Conservation (phyloP, 331 rosid species). For the Rosa hybrid region DNA sequence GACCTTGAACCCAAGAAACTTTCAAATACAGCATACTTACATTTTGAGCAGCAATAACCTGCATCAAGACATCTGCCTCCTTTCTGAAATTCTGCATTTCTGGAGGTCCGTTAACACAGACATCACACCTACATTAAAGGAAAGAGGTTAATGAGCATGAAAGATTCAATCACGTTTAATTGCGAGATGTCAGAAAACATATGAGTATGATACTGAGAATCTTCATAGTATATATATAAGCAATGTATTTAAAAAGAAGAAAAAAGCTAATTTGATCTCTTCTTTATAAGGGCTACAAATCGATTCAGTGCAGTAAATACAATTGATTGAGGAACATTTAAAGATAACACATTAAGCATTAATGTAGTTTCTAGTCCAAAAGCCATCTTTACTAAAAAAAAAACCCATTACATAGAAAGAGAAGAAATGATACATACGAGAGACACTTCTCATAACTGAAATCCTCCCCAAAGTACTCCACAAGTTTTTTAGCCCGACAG, state of each 20-base stretch:
- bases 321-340: not conserved
- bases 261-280: not conserved
- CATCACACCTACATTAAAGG: slow-evolving; percentile 72
- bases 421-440: slow-evolving; percentile 52
- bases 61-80: slow-evolving; percentile 66
- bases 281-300: not conserved
- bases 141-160: not conserved
- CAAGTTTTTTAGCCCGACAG: slow-evolving; percentile 80
- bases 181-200: not conserved
- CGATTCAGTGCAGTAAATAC: not conserved
- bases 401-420: not conserved
- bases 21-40: slow-evolving; percentile 40
- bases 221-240: not conserved
- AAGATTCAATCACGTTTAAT: not conserved
- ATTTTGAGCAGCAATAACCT: slow-evolving; percentile 52
- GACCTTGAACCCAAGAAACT: not conserved
- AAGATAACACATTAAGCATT: not conserved
- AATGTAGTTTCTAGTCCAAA: not conserved
- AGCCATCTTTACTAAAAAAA: not conserved
- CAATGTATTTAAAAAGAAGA: not conserved
- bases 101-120: slow-evolving; percentile 77
- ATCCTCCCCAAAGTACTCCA: slow-evolving; percentile 88
- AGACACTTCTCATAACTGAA: slow-evolving; percentile 61
- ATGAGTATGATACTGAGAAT: not conserved
- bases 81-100: slow-evolving; percentile 66